Base-by-base conservation (phyloP, 768 basidiomycete genomes). In the Leccinellum luteum region DNA sequence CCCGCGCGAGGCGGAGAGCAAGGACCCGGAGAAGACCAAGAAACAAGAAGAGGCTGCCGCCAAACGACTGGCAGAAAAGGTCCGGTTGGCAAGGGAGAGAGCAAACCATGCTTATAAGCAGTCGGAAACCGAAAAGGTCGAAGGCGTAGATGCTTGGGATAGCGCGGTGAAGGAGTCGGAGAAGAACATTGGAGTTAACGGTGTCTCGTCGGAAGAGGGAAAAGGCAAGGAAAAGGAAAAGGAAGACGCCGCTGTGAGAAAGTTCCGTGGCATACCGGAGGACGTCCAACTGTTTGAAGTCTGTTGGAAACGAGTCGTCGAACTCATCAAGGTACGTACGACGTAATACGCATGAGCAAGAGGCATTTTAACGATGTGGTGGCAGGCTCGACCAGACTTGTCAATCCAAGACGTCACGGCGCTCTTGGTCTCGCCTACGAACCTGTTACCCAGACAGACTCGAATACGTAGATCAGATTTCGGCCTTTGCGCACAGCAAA, bases 251-350 rank as follows among this genome's bases (percentile, higher is more conserved):
- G 74, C 79, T 44, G 81, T 86, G 34, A 84, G 81, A 66, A 97
- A 95, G 73, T 98, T 97, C 78, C 79, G 97, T 71, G 97, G 97
- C 21, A 86, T 98, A 43, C 97, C 97, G 7, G 91, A 94, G 70
- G 83, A 98, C 62, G 97, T 97, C 25, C 92, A 89, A 4, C 25
- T 4, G 3, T 25, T 25, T 25, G 25, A 25, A 25, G 25, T 25
- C 25, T 25, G 2, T 25, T 25, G 25, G 25, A 25, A 25, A 25
- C 25, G 4, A 4, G 68, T 98, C 41, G n/a, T 98, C 12, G 90
- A 96, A 70, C 84, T 99, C 28, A 95, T 99, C 79, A 97, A 95
- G 84, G 94, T 92, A 64, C 23, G 82, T 69, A 7, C n/a, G 48
- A 14, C 4, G 25, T 4, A 7, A 54, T 25, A 30, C 30, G 9